Percentiles rank a stretch among this genome's conserved stretches.
Conservation (phyloP, 306 rosid genomes). For the Fagus sylvatica region DNA sequence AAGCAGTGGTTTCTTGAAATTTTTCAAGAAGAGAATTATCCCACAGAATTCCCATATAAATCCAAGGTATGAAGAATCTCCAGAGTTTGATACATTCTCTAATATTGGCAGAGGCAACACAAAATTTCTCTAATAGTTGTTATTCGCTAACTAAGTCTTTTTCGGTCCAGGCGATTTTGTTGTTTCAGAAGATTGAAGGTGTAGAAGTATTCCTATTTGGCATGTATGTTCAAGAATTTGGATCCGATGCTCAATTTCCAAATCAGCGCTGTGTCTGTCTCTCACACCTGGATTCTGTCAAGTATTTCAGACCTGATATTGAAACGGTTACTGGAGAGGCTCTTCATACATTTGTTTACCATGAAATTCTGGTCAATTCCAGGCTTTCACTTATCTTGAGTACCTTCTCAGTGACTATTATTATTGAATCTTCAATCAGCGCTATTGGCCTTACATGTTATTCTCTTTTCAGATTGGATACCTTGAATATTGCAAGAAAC, state of each 20-base stretch:
- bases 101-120: not conserved
- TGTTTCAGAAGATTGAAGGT: conserved; percentile 98
- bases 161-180: conserved; percentile 63
- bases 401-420: conserved; percentile 3
- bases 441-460: conserved; percentile 13
- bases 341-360: conserved; percentile 93
- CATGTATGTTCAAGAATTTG: conserved; percentile 99
- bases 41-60: conserved; percentile 91
- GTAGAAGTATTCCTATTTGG: conserved; percentile 98
- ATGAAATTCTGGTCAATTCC: conserved; percentile 82
- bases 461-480: conserved; percentile 74
- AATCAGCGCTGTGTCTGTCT: conserved; percentile 97
- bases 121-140: not conserved
- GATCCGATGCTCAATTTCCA: conserved; percentile 87
- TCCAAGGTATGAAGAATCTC: conserved; percentile 63
- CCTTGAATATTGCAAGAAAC: conserved; percentile 93
- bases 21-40: conserved; percentile 95
- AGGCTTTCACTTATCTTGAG: conserved; percentile 3
- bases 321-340: conserved; percentile 92
- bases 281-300: conserved; percentile 92
- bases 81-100: not conserved
- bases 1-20: conserved; percentile 90
- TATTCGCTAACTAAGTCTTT: not conserved
- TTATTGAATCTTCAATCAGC: conserved; percentile 21
- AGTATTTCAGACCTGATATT: conserved; percentile 95